Base-by-base conservation (phyloP, 108 stramenopile species). In the Ochromonas danica region DNA sequence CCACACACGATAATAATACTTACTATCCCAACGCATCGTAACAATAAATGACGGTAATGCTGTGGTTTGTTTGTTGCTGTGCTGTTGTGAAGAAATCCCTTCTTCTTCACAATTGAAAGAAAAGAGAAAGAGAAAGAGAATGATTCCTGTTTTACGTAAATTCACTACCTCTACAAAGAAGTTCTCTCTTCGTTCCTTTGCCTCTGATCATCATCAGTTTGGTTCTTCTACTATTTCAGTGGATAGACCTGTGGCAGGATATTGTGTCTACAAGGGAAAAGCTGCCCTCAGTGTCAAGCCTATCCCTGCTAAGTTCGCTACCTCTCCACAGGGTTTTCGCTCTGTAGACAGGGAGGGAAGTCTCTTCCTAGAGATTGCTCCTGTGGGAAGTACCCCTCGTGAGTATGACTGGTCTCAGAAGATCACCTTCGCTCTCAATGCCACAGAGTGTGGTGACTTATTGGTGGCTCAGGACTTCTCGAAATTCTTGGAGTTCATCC, bases 201-300 rank as follows among this genome's bases (percentile, higher is more conserved):
- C n/a, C n/a, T n/a, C n/a, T n/a, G n/a, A n/a, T n/a, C n/a, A n/a
- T n/a, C n/a, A n/a, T n/a, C n/a, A n/a, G n/a, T n/a, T n/a, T n/a
- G n/a, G n/a, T n/a, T n/a, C n/a, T n/a, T n/a, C n/a, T n/a, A n/a
- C n/a, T n/a, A n/a, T n/a, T n/a, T n/a, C n/a, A n/a, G n/a, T n/a
- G n/a, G n/a, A n/a, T n/a, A 51, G 45, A 51, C 6, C 45, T 51
- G 3, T 67, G 3, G 63, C 63, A 10, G 17, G 10, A 6, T 67
- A 67, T 36, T 14, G 33, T 67, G 31, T 67, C 31, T 67, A 67
- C 31, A 67, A 67, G 25, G 33, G 35, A 67, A 67, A 67, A 36
- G 27, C 30, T 10, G 63, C 63, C 6, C 10, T 67, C 14, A 36
- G 33, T 36, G 31, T 67, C 63, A 67, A 67, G 25, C 17, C 31